Conservation (phyloP, 2,329 filamentous ascomycete species). For the Fusarium fujikuroi region DNA sequence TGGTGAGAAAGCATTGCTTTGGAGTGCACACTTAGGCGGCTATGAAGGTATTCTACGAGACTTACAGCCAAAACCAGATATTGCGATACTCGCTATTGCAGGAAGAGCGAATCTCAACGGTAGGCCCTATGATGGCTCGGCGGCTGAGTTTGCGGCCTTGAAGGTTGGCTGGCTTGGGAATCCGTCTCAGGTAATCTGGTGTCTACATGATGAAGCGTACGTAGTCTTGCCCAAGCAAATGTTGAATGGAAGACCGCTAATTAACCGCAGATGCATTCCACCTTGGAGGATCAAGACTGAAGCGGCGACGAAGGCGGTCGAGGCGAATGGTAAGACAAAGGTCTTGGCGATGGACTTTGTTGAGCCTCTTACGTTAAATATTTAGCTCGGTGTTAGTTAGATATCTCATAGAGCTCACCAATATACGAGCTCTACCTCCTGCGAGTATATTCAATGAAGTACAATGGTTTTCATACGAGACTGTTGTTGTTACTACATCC, state of each 20-base stretch:
- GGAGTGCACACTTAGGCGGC: neutral
- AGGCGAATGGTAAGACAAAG: neutral
- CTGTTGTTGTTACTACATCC: too few species aligned
- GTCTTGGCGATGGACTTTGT: neutral
- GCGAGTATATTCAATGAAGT: too few species aligned
- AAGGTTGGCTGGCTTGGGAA: neutral
- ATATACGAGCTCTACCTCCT: too few species aligned
- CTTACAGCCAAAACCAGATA: neutral
- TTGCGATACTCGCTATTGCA: neutral
- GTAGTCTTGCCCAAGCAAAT: too few species aligned
- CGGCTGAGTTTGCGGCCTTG: neutral
- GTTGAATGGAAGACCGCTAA: too few species aligned
- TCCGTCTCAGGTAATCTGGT: neutral
- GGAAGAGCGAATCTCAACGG: neutral
- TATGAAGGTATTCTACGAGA: neutral
- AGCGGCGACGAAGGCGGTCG: neutral
- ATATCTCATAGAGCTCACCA: too few species aligned
- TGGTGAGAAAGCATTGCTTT: neutral
- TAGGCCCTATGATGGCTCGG: neutral
- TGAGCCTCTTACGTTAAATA: neutral
- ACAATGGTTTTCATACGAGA: too few species aligned
- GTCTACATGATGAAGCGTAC: constrained; percentile 4
- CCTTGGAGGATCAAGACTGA: neutral
- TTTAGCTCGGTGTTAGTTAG: neutral
- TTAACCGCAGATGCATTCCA: neutral